These are phyloP conservation scores for Suhomyces wounanorum DNA, from an alignment of 1,139 yeast species.

Conservation along the genomic window DNA sequence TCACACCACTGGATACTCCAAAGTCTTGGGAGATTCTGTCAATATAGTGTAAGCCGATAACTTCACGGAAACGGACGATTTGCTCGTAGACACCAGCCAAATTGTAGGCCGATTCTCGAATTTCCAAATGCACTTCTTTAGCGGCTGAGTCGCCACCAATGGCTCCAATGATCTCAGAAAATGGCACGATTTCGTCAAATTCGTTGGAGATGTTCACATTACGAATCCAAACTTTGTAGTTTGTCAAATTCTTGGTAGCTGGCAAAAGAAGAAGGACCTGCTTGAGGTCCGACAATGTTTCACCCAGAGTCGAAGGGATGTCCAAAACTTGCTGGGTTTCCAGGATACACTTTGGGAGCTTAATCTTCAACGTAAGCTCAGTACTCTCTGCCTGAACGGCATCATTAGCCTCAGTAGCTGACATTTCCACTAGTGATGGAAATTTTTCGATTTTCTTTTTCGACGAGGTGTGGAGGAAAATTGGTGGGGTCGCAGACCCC, in stretches of 20 bases:
- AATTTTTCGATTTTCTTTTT: constrained; percentile 10
- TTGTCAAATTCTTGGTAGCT: constrained; percentile 59
- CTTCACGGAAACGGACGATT: constrained; percentile 45
- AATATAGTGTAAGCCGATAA: constrained; percentile 45
- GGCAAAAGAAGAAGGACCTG: constrained; percentile 59
- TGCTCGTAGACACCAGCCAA: constrained; percentile 44
- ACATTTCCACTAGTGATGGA: constrained; percentile 8
- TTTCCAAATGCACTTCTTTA: constrained; percentile 22
- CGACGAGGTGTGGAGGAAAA: constrained; percentile 5
- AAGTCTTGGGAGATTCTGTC: constrained; percentile 32
- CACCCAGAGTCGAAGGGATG: constrained; percentile 38
- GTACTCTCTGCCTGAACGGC: constrained; percentile 18
- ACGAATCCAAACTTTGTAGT: constrained; percentile 51
- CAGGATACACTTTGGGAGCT: constrained; percentile 35
- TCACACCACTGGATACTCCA: constrained; percentile 24
- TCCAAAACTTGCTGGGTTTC: constrained; percentile 27
- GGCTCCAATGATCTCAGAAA: constrained; percentile 31
- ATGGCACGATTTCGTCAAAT: constrained; percentile 38
- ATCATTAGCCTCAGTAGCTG: constrained; percentile 11
- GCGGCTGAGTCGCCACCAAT: constrained; percentile 23
- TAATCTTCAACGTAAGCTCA: constrained; percentile 31
- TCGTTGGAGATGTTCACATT: constrained; percentile 35
- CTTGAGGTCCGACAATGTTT: constrained; percentile 58
- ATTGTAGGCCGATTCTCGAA: constrained; percentile 41
- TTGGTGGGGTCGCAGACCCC: constrained; percentile 1